phyloP scores from a whole-genome alignment of 225 moss, liverwort and hornwort species.

The Rhytidiadelphus loreus region DNA sequence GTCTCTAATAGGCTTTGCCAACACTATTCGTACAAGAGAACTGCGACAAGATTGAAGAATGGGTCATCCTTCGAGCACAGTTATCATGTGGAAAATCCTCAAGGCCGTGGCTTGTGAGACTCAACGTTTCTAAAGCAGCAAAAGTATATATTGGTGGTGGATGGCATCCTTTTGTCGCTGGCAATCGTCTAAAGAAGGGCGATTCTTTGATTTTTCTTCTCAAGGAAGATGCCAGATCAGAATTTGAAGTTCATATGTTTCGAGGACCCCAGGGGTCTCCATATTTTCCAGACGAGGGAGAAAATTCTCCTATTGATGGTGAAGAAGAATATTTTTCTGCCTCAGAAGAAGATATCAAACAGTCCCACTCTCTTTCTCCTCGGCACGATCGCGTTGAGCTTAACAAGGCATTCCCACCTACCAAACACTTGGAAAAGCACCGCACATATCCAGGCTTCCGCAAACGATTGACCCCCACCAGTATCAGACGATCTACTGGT shows the following conservation, averaged over 20 bases:
- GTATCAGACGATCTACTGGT: accelerated
- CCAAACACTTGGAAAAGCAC: not conserved
- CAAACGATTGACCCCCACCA: not conserved
- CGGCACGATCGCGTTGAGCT: too few species aligned
- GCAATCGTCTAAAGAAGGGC: not conserved
- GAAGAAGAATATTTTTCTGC: not conserved
- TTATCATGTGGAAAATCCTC: not conserved
- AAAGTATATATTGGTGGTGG: not conserved
- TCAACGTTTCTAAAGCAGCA: not conserved
- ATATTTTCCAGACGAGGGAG: not conserved
- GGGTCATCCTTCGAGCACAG: not conserved
- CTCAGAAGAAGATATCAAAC: not conserved
- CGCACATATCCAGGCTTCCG: not conserved
- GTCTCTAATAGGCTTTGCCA: not conserved
- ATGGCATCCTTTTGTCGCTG: not conserved
- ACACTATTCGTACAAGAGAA: not conserved
- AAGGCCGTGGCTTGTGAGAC: not conserved
- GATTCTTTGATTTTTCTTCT: not conserved
- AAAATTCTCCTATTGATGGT: not conserved
- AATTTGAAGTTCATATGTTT: not conserved
- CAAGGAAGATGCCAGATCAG: not conserved
- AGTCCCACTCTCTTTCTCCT: not conserved
- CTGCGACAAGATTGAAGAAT: not conserved
- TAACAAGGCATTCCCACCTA: not conserved
- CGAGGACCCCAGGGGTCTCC: not conserved